Conservation (phyloP, 495 filamentous ascomycete species). For the Xanthoparmelia taractica region DNA sequence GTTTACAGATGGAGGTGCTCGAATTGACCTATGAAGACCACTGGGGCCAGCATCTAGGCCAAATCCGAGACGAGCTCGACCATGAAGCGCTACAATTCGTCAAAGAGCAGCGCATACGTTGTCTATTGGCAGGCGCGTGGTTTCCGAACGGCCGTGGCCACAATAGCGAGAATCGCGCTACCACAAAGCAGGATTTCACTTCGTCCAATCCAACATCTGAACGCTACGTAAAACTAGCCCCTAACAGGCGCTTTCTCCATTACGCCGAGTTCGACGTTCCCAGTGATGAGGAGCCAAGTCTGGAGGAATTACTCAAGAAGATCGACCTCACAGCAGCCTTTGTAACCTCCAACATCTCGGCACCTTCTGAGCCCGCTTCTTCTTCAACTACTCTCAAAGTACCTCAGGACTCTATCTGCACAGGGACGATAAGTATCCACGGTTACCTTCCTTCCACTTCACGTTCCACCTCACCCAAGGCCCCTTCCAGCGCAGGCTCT, state of each 20-base stretch:
- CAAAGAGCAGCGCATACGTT: constrained; percentile 93
- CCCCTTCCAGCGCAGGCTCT: constrained; percentile 24
- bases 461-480: constrained; percentile 26
- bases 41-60: constrained; percentile 83
- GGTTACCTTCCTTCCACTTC: constrained; percentile 46
- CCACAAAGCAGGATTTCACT: constrained; percentile 35
- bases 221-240: constrained; percentile 81
- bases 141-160: constrained; percentile 54
- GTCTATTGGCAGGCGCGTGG: constrained; percentile 82
- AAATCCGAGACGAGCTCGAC: constrained; percentile 87
- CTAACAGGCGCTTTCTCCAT: constrained; percentile 85
- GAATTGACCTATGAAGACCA: constrained; percentile 87
- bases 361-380: constrained; percentile 42
- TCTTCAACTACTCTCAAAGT: constrained; percentile 47
- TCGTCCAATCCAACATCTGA: constrained; percentile 43
- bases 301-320: constrained; percentile 71
- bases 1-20: constrained; percentile 91
- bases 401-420: constrained; percentile 40
- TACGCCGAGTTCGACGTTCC: constrained; percentile 77
- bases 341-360: constrained; percentile 86
- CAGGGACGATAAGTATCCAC: constrained; percentile 87
- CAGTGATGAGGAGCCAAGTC: constrained; percentile 54
- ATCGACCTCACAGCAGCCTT: constrained; percentile 85
- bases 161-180: constrained; percentile 33
- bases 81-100: constrained; percentile 91